Conservation (phyloP, 257 asterid species). For the Asclepias syriaca region DNA sequence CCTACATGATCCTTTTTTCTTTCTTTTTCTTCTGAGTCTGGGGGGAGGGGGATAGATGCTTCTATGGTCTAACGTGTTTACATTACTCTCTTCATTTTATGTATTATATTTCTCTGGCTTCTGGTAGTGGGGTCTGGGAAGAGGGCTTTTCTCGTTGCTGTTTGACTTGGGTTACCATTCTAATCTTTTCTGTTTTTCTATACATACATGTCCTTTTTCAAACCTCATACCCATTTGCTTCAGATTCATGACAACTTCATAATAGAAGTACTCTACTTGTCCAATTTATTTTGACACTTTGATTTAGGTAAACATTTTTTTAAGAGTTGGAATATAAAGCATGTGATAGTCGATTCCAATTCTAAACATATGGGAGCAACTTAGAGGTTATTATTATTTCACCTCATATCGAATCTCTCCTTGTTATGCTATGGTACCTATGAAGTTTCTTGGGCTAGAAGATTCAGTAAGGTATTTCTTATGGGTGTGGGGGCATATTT, state of each 20-base stretch:
- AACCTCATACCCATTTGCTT: background rate
- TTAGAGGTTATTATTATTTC: too few relatives aligned
- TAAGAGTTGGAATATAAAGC: background rate
- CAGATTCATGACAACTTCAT: background rate
- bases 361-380: background rate
- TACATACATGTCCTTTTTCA: background rate
- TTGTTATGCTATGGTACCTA: too few relatives aligned
- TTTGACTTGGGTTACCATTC: background rate
- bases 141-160: background rate
- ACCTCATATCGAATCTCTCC: too few relatives aligned
- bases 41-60: background rate
- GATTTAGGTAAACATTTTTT: background rate
- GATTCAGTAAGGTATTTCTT: background rate
- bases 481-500: background rate
- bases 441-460: background rate
- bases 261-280: background rate
- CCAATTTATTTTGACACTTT: background rate
- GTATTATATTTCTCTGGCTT: too few relatives aligned
- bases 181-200: background rate
- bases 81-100: too few relatives aligned
- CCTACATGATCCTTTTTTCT: background rate
- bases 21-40: background rate
- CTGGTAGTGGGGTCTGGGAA: too few relatives aligned
- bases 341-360: background rate
- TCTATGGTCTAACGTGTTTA: background rate